A percentile compares a stretch with the other conserved stretches of the same genome.
Evolutionary conservation across 805 yeast species (phyloP).

Genomic region (Saccharomycopsis vini): DNA sequence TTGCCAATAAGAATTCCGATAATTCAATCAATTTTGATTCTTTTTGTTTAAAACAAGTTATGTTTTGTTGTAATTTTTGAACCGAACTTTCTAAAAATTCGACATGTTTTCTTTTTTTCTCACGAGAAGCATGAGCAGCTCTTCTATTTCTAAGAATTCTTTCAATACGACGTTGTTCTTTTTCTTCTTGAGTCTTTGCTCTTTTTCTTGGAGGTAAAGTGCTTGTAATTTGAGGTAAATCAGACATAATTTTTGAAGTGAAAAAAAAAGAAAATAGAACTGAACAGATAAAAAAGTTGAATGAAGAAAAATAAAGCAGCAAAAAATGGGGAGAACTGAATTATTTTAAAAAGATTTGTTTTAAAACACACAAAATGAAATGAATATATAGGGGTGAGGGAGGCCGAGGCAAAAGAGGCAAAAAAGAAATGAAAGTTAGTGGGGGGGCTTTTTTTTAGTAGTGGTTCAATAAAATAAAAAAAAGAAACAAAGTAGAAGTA

Average conservation of each 20-base stretch:
- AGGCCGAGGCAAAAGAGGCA: too few relatives aligned
- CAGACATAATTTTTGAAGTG: constrained; percentile 11
- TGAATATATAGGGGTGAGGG: too few relatives aligned
- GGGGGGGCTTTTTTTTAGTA: too few relatives aligned
- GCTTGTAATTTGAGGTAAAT: constrained; percentile 27
- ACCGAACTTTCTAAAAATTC: constrained; percentile 63
- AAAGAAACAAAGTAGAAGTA: neutral
- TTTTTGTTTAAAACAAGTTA: constrained; percentile 12
- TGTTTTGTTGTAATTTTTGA: constrained; percentile 23
- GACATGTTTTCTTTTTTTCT: constrained; percentile 87
- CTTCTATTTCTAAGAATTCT: constrained; percentile 87
- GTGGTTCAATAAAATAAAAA: too few relatives aligned
- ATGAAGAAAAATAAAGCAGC: neutral
- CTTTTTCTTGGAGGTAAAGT: constrained; percentile 90
- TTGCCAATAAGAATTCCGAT: constrained; percentile 9
- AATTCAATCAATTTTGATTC: constrained; percentile 14
- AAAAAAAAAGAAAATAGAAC: neutral
- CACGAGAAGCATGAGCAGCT: constrained; percentile 97
- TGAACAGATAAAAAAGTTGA: neutral
- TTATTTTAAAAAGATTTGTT: neutral
- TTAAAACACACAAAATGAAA: too few relatives aligned
- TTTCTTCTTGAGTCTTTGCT: constrained; percentile 93
- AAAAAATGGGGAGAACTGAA: neutral
- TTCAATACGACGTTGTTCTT: constrained; percentile 92
- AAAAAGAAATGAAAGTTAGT: too few relatives aligned